Evolutionary conservation across 2,329 filamentous ascomycete genomes (phyloP).

Genomic region (Epicoccum nigrum): DNA sequence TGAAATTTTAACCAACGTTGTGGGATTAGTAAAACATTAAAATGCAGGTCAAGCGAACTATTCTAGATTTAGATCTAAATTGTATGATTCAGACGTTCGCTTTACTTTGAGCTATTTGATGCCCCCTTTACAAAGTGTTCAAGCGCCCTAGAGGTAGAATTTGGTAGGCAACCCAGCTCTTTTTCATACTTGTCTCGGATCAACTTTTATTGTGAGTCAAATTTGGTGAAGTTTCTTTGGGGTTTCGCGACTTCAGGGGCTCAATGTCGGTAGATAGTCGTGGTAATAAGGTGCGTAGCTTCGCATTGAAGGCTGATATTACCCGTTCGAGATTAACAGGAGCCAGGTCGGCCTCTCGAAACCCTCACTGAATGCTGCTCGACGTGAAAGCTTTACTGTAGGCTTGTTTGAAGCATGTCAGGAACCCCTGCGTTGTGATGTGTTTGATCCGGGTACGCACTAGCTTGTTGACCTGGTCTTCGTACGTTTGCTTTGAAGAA

Average conservation of each 20-base stretch:
- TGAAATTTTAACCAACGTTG: no score
- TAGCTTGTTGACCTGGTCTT: conserved; percentile 18
- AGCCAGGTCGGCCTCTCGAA: conserved; percentile 40
- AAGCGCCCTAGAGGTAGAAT: neutral
- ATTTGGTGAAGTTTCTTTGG: conserved; percentile 20
- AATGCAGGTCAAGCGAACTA: no score
- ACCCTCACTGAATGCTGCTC: conserved; percentile 38
- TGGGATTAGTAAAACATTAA: no score
- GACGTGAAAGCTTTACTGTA: conserved; percentile 30
- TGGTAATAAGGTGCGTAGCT: conserved; percentile 21
- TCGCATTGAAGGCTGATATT: conserved; percentile 37
- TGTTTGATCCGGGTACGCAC: conserved; percentile 31
- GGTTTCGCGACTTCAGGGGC: conserved; percentile 23
- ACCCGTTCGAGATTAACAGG: conserved; percentile 41
- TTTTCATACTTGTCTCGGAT: conserved; percentile 2
- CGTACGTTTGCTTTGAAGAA: conserved; percentile 28
- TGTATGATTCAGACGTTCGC: no score
- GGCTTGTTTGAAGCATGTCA: conserved; percentile 31
- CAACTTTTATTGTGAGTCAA: conserved; percentile 19
- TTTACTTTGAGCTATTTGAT: no score
- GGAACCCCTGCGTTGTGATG: conserved; percentile 28
- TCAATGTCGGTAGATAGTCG: conserved; percentile 11
- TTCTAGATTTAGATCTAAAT: no score
- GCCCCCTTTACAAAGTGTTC: neutral
- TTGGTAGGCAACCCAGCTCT: neutral